Base-by-base conservation (phyloP, 257 asterid species). In the Solanum megistacrolobum region DNA sequence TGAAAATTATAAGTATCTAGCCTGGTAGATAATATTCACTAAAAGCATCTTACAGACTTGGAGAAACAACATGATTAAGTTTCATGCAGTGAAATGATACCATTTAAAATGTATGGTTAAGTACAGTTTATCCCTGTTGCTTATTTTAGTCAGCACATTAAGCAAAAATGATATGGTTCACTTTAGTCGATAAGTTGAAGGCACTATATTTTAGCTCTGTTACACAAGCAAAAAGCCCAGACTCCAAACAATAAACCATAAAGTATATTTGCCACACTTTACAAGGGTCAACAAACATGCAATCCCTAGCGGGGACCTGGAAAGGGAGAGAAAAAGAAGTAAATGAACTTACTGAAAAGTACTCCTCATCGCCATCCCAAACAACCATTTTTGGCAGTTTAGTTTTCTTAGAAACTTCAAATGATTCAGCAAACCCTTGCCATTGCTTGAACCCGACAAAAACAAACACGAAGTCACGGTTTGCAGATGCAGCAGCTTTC, bases 401-500 rank as follows among this genome's bases (percentile, higher is more conserved):
- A 20, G 97, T 93, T 89, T 91, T 93, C 94, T 89, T 91, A 87
- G 88, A 74, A 52, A 93, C 94, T 84, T 91, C 97, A 41, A 97
- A 97, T 48, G 98, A 92, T 89, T 95, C 98, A 66, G 89, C 94
- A 82, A 97, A 96, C 71, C 90, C 96, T 82, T 88, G 95, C 95
- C 94, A 96, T 90, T 96, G 98, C 89, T 93, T 92, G 88, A 92
- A 39, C 86, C 98, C 99, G 83, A 93, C 98, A 92, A 92, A 95
- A 69, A 96, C 95, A 91, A 97, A 97, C 87, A 95, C 71, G 69
- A 97, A 90, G 90, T 96, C 98, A 29, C 96, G 98, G 86, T 97
- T 97, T 87, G 98, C 98, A 88, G 98, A 92, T 86, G 99, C 99
- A 89, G 98, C 98, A 78, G 98, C 90, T 90, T 96, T 97, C 43